These are phyloP conservation scores for Colletotrichum scovillei DNA, from an alignment of 2,329 filamentous ascomycete genomes.

Conservation along the genomic window DNA sequence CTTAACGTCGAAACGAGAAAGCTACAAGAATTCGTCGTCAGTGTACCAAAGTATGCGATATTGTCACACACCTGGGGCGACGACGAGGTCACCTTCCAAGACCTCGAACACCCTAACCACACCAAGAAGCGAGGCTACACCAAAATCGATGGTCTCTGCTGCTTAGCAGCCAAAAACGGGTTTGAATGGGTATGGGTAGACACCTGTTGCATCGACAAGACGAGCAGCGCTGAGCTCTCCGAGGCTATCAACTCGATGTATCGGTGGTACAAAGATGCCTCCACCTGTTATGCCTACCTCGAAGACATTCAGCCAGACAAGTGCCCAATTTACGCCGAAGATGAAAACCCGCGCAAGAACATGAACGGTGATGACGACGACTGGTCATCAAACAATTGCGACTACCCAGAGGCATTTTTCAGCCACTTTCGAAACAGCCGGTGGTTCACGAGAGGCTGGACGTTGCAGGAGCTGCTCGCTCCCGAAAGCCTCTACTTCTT, in stretches of 20 bases:
- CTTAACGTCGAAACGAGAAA: constrained; percentile 24
- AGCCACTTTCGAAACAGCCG: constrained; percentile 29
- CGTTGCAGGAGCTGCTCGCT: constrained; percentile 43
- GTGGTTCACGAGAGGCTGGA: constrained; percentile 41
- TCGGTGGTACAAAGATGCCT: constrained; percentile 27
- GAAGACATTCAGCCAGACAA: constrained; percentile 3
- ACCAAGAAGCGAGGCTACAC: constrained; percentile 35
- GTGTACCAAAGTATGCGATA: constrained; percentile 44
- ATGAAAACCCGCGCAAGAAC: too few species aligned
- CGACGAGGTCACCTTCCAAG: constrained; percentile 44
- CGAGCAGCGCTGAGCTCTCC: constrained; percentile 26
- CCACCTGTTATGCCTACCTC: constrained; percentile 32
- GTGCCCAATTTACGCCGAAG: too few species aligned
- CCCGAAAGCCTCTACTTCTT: constrained; percentile 38
- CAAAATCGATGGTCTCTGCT: constrained; percentile 40
- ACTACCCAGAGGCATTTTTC: too few species aligned
- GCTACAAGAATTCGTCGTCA: constrained; percentile 39
- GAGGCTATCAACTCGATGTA: constrained; percentile 36
- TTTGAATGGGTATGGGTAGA: constrained; percentile 33
- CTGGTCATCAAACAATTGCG: too few species aligned
- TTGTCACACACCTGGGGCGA: constrained; percentile 49
- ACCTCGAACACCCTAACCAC: constrained; percentile 30
- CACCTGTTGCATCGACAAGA: constrained; percentile 37
- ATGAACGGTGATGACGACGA: too few species aligned
- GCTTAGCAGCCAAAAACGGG: constrained; percentile 21